Conservation (phyloP, 2,329 filamentous ascomycete genomes). For the Colletotrichum theobromicola region DNA sequence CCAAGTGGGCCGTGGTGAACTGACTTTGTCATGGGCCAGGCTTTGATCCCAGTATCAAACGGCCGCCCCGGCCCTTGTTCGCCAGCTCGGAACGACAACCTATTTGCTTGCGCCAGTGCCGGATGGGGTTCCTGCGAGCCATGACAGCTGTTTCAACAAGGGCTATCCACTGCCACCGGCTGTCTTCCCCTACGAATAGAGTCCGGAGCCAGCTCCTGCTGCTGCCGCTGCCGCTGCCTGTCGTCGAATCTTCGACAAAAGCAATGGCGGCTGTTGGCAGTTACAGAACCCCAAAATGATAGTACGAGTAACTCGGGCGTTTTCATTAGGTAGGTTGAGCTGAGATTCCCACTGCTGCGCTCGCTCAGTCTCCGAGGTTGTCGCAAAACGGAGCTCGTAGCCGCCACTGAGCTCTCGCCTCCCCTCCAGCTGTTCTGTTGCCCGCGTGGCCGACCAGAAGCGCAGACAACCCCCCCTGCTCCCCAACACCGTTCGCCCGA, state of each 20-base stretch:
- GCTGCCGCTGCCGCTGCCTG: not conserved
- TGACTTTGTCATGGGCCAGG: not conserved
- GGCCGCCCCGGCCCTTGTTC: not conserved
- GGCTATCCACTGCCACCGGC: not conserved
- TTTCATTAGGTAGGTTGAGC: too few relatives aligned
- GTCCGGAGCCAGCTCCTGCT: not conserved
- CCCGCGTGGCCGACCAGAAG: not conserved
- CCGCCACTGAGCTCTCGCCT: not conserved
- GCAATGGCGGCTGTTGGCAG: not conserved
- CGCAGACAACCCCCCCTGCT: not conserved
- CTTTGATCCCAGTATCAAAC: conserved; percentile 1
- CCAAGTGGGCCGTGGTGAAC: not conserved
- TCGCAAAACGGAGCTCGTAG: not conserved
- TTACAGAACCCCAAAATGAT: not conserved
- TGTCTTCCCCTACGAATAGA: not conserved
- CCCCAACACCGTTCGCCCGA: not conserved
- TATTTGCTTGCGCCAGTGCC: conserved; percentile 6
- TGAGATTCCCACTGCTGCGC: not conserved
- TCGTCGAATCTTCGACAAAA: not conserved
- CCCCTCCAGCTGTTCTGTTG: not conserved
- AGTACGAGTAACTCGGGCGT: too few relatives aligned
- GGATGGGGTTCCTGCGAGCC: not conserved
- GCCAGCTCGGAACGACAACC: conserved; percentile 9
- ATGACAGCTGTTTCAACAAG: conserved; percentile 1
- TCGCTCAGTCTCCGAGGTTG: not conserved